Conservation (phyloP, 2,329 filamentous ascomycete species). For the Diaporthe capsici region DNA sequence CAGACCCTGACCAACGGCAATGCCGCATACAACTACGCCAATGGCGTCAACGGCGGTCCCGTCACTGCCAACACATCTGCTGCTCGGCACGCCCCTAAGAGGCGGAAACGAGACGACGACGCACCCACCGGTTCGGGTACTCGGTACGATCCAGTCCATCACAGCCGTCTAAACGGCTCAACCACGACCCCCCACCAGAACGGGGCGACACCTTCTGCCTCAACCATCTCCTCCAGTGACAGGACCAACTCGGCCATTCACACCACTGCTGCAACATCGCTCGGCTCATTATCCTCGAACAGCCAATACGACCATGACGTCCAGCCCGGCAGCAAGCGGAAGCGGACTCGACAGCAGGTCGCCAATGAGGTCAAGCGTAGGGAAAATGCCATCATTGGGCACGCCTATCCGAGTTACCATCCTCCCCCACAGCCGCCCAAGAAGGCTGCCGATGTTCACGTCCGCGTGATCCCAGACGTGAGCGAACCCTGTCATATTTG, state of each 20-base stretch:
- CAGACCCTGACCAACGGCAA: constrained; percentile 56
- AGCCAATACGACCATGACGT: constrained; percentile 76
- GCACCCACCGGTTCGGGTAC: constrained; percentile 48
- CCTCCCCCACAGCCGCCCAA: constrained; percentile 90
- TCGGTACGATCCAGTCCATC: constrained; percentile 79
- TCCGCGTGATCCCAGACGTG: constrained; percentile 75
- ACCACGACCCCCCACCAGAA: constrained; percentile 80
- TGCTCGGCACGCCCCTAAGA: constrained; percentile 75
- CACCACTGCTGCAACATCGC: constrained; percentile 90
- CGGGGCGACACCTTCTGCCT: constrained; percentile 71
- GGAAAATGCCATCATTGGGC: constrained; percentile 78
- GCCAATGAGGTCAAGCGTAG: constrained; percentile 86
- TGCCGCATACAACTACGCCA: constrained; percentile 51
- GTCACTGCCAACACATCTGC: constrained; percentile 45
- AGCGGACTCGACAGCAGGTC: constrained; percentile 83
- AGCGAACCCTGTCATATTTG: constrained; percentile 51
- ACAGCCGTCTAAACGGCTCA: constrained; percentile 77
- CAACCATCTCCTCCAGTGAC: constrained; percentile 82
- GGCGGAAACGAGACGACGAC: constrained; percentile 76
- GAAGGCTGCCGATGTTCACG: constrained; percentile 85
- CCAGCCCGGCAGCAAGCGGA: constrained; percentile 87
- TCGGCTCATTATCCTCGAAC: constrained; percentile 77
- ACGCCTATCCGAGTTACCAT: constrained; percentile 83
- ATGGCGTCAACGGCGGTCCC: constrained; percentile 47
- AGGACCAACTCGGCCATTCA: constrained; percentile 84